These are phyloP conservation scores for Metschnikowia rubicola DNA, from an alignment of 805 yeast species.

Conservation along the genomic window DNA sequence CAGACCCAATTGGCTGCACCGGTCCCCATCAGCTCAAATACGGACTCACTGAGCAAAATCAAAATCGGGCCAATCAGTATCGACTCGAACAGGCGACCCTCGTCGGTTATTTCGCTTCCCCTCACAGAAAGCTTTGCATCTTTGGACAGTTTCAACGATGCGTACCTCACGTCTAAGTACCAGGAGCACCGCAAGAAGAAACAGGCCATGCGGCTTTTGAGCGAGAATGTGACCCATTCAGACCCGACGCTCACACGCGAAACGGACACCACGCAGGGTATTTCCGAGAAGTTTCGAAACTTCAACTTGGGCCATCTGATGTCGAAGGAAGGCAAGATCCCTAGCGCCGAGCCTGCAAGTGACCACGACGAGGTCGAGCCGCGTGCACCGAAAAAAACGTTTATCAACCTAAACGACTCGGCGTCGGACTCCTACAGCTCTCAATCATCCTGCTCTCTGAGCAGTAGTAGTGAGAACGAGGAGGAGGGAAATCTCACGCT, in stretches of 20 bases:
- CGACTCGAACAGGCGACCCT: constrained; percentile 32
- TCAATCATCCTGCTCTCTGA: constrained; percentile 14
- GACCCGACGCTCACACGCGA: constrained; percentile 6
- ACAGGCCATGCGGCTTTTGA: constrained; percentile 5
- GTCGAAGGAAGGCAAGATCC: constrained; percentile 17
- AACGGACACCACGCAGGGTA: constrained; percentile 1
- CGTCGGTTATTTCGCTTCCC: constrained; percentile 71
- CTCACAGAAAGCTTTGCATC: constrained; percentile 76
- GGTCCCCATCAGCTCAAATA: neutral
- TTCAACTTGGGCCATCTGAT: constrained; percentile 38
- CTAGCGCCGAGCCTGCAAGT: constrained; percentile 1
- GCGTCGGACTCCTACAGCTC: constrained; percentile 15
- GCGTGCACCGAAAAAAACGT: constrained; percentile 2
- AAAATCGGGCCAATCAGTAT: constrained; percentile 36
- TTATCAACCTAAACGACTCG: constrained; percentile 7
- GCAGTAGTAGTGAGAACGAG: constrained; percentile 32
- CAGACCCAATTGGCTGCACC: neutral
- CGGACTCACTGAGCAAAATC: constrained; percentile 17
- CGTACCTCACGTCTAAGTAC: constrained; percentile 42
- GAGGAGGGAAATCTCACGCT: constrained; percentile 44
- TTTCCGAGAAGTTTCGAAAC: constrained; percentile 29
- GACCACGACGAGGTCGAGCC: constrained; percentile 25
- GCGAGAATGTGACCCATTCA: constrained; percentile 8
- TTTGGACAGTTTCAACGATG: constrained; percentile 64
- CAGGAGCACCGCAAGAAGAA: constrained; percentile 27